Base-by-base conservation (phyloP, 1,284 basidiomycete species). In the Cryptococcus jaspeensis region DNA sequence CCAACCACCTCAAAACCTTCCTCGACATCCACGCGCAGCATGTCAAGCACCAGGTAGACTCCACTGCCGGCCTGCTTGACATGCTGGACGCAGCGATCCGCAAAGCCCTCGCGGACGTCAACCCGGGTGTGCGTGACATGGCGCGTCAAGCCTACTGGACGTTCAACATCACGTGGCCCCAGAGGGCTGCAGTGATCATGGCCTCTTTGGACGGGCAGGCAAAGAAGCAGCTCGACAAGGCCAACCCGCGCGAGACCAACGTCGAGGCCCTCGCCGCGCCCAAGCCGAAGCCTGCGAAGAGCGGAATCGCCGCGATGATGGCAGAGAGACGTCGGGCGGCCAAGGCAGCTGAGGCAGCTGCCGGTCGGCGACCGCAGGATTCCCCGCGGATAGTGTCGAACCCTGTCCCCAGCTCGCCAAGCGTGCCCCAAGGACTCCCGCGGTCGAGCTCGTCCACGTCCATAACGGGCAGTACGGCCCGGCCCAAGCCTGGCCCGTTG, bases 181-280 rank as follows among this genome's bases (percentile, higher is more conserved):
- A 86, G 22, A 81, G 84, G 55, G 92, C 84, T 16, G 74, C 77
- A 20, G 71, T 72, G 1, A 83, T 99, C 53, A 69, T 93, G 53
- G 84, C 85, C 38, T 71, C 80, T 2, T 79, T 98, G 53, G 94
- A 98, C 69, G 64, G 81, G 0, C 76, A 79, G 1, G 86, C 85
- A 2, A 83, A 84, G 62, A 96, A 91, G 78, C 88, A 92, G 73
- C 78, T 99, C 20, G 91, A 95, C 70, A 93, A 88, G 74, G 85
- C 81, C 0, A 88, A 88, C 66, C 88, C 90, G 0, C 49, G 53
- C 11, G 57, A 50, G 18, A 28, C 41, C 12, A 50, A 44, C n/a
- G 41, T 42, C 20, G 45, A 48, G 8, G 36, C 54, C 20, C 20
- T 44, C 8, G 50, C 52, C 1, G 55, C 56, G 38, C 41, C 60